Evolutionary conservation across 2,329 filamentous ascomycete genomes (phyloP).

Genomic region (Chalara sp.): DNA sequence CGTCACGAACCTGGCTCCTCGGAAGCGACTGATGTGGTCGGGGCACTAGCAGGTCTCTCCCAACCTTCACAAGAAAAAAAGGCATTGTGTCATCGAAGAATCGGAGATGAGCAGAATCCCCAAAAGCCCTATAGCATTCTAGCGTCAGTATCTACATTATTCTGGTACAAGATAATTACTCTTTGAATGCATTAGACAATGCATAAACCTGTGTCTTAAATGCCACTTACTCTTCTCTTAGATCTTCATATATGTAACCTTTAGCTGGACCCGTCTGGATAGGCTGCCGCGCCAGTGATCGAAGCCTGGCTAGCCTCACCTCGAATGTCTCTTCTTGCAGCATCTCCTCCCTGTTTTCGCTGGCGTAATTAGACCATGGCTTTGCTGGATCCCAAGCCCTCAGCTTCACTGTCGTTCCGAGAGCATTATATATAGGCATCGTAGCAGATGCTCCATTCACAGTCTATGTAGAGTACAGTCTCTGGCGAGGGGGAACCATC

Average conservation of each 20-base stretch:
- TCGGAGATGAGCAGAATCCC: slow-evolving; percentile 3
- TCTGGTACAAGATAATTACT: no score
- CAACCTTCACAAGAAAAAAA: slow-evolving; percentile 13
- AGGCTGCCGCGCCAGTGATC: not conserved
- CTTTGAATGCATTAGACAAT: no score
- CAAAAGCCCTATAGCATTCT: not conserved
- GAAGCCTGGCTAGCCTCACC: not conserved
- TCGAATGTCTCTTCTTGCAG: not conserved
- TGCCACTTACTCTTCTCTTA: slow-evolving; percentile 7
- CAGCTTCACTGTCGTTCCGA: slow-evolving; percentile 4
- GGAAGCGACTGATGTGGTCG: no score
- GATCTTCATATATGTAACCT: slow-evolving; percentile 1
- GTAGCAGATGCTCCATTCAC: not conserved
- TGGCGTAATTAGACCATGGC: not conserved
- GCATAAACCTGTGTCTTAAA: no score
- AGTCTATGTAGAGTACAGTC: no score
- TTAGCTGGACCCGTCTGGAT: not conserved
- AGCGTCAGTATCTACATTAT: no score
- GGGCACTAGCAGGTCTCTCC: slow-evolving; percentile 7
- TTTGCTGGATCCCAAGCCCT: slow-evolving; percentile 6
- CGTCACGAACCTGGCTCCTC: no score
- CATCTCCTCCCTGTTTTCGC: no score
- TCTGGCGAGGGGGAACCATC: no score
- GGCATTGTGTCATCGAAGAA: slow-evolving; percentile 10
- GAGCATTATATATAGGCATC: slow-evolving; percentile 10